A percentile compares a stretch with the other conserved stretches of the same genome.
Evolutionary conservation across 805 yeast genomes (phyloP).

Genomic region (Alloascoidea africana): DNA sequence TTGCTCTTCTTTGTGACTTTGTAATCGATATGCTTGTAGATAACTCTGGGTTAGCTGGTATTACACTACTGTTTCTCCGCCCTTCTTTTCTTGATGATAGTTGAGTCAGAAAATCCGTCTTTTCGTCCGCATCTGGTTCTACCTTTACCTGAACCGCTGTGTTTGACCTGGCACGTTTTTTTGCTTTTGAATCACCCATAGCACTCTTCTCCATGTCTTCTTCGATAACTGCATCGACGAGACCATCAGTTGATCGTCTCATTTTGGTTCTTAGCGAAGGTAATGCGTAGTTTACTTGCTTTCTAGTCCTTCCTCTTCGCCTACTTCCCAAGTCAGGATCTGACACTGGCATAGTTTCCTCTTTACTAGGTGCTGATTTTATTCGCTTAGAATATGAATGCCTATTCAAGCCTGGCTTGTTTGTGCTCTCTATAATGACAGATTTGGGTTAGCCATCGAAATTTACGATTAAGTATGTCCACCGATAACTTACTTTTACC

Average conservation of each 20-base stretch:
- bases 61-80: too few species aligned
- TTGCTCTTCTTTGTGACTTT: too few species aligned
- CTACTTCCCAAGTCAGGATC: slow-evolving; percentile 2
- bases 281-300: slow-evolving; percentile 46
- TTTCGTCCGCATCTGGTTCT: too few species aligned
- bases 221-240: slow-evolving; percentile 44
- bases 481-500: slow-evolving; percentile 3
- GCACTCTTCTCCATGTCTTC: neutral
- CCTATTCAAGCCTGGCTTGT: neutral
- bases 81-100: too few species aligned
- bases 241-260: slow-evolving; percentile 46
- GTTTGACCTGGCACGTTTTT: too few species aligned
- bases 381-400: slow-evolving; percentile 1
- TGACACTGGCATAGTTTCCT: slow-evolving; percentile 2
- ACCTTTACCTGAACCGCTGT: too few species aligned
- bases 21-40: too few species aligned
- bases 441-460: slow-evolving; percentile 1
- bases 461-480: slow-evolving; percentile 2
- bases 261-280: slow-evolving; percentile 55
- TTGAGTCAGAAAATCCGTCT: too few species aligned
- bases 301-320: slow-evolving; percentile 33
- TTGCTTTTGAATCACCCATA: neutral
- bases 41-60: too few species aligned
- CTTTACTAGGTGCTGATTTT: slow-evolving; percentile 2
- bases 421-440: neutral